These are phyloP conservation scores for Trichosanthes cucumerina DNA, from an alignment of 306 rosid species.

Conservation along the genomic window DNA sequence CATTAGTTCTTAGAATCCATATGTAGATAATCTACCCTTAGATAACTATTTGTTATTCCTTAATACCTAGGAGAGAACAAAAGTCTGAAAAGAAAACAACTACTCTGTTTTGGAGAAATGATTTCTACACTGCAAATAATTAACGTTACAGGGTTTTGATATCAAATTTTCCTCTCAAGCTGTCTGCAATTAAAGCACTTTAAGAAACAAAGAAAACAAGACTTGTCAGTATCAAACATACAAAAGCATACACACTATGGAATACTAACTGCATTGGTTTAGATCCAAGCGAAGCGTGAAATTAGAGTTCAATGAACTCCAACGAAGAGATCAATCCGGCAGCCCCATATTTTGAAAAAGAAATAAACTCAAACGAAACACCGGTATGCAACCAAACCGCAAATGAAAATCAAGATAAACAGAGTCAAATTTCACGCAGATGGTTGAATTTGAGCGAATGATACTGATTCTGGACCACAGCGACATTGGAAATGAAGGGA, in stretches of 20 bases:
- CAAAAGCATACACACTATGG: background rate
- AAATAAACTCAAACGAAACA: background rate
- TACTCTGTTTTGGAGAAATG: background rate
- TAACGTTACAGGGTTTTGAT: background rate
- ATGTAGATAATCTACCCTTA: background rate
- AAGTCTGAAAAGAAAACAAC: background rate
- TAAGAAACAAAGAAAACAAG: background rate
- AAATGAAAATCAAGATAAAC: background rate
- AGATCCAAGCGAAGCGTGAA: background rate
- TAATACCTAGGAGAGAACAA: background rate
- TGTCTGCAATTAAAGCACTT: background rate
- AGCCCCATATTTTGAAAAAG: background rate
- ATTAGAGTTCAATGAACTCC: background rate
- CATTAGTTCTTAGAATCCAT: background rate
- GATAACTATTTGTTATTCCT: background rate
- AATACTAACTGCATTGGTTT: background rate
- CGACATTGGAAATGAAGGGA: background rate
- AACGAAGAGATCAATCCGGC: background rate
- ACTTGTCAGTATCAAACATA: background rate
- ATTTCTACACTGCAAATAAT: background rate
- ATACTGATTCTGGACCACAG: background rate
- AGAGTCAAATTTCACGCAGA: background rate
- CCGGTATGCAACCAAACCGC: background rate
- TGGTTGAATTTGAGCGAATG: background rate
- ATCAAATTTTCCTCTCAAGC: background rate